Conservation (phyloP, 768 basidiomycete species). For the Daedaleopsis nitida region DNA sequence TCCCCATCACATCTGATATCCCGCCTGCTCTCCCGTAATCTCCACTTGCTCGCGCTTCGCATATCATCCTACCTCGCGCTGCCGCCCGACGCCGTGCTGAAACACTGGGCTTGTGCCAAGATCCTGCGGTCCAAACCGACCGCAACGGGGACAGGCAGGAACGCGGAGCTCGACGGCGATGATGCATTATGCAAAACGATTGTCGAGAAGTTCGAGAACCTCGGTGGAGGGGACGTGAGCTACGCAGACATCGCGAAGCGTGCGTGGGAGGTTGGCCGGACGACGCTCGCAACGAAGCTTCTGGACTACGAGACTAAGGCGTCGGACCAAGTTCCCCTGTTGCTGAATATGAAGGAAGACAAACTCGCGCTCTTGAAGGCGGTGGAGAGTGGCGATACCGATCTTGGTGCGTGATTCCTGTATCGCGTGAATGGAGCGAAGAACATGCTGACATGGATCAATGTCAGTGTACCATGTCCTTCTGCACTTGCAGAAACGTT, state of each 20-base stretch:
- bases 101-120: slow-evolving; percentile 96
- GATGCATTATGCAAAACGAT: slow-evolving; percentile 80
- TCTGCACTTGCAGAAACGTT: slow-evolving; percentile 79
- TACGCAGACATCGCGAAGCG: slow-evolving; percentile 94
- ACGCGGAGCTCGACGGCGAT: slow-evolving; percentile 65
- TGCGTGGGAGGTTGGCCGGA: slow-evolving; percentile 88
- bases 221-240: slow-evolving; percentile 79
- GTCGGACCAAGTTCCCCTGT: slow-evolving; percentile 91
- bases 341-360: slow-evolving; percentile 94
- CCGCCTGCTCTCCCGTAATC: slow-evolving; percentile 81
- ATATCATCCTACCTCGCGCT: slow-evolving; percentile 84
- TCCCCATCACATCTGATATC: slow-evolving; percentile 81
- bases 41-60: slow-evolving; percentile 90
- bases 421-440: neutral
- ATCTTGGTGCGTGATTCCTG: slow-evolving; percentile 64
- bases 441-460: neutral
- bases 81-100: slow-evolving; percentile 84
- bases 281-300: slow-evolving; percentile 83
- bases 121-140: slow-evolving; percentile 73
- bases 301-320: slow-evolving; percentile 89
- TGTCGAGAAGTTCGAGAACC: slow-evolving; percentile 85
- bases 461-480: slow-evolving; percentile 88
- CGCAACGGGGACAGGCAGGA: slow-evolving; percentile 50
- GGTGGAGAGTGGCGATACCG: slow-evolving; percentile 92
- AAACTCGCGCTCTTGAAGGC: slow-evolving; percentile 85